phyloP scores from a whole-genome alignment of 345 rosid species.

The Citrus sp. region DNA sequence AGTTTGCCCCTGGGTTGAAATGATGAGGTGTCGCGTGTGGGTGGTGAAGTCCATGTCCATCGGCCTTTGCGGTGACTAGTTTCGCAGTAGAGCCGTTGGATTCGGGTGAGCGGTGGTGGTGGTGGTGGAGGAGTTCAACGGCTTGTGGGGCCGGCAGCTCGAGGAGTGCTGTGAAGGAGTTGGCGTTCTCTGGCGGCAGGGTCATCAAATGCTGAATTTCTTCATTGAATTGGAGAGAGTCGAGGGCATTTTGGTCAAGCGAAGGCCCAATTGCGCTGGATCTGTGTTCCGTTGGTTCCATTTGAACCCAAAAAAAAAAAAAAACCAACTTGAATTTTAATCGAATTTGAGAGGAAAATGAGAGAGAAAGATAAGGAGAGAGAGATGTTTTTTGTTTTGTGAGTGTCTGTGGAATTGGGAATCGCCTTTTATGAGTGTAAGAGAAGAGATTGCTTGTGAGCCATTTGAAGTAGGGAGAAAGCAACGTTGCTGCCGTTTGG shows the following conservation, averaged over 20 bases:
- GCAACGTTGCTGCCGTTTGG: conserved; percentile 24
- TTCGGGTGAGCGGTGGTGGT: conserved; percentile 29
- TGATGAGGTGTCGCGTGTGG: neutral
- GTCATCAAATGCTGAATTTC: conserved; percentile 43
- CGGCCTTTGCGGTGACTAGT: neutral
- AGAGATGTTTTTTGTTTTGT: neutral
- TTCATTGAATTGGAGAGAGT: conserved; percentile 39
- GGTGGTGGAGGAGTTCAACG: conserved; percentile 52
- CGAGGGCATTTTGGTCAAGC: conserved; percentile 26
- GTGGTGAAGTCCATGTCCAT: neutral
- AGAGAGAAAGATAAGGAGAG: neutral
- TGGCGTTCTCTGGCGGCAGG: conserved; percentile 37
- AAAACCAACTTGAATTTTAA: neutral
- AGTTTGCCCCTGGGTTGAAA: conserved; percentile 10
- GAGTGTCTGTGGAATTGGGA: neutral
- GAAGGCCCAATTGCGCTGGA: conserved; percentile 20
- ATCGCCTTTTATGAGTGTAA: conserved; percentile 2
- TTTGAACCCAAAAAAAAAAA: conserved; percentile 7
- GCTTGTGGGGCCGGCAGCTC: conserved; percentile 51
- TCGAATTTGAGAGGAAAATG: neutral
- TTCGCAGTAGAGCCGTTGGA: neutral
- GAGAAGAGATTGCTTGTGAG: conserved; percentile 15
- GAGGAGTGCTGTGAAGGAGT: conserved; percentile 61
- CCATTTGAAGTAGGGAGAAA: conserved; percentile 28
- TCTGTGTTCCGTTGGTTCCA: conserved; percentile 33